A percentile compares a stretch with the other conserved stretches of the same genome.
Conservation (phyloP, 2,329 filamentous ascomycete species). For the Beauveria australis region DNA sequence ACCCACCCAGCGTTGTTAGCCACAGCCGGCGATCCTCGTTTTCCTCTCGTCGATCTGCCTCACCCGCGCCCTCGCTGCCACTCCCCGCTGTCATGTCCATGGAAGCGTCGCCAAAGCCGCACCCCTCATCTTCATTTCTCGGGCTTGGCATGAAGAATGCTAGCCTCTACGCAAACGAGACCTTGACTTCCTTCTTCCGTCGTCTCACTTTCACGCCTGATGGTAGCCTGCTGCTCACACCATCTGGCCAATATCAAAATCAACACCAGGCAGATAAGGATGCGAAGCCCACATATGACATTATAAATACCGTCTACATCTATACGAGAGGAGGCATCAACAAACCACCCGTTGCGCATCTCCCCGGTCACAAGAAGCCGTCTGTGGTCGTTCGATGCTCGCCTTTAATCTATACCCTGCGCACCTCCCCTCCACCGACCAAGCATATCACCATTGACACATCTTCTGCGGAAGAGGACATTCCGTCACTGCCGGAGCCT, state of each 20-base stretch:
- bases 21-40: constrained; percentile 95
- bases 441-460: constrained; percentile 94
- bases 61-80: constrained; percentile 87
- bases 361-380: constrained; percentile 96
- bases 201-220: constrained; percentile 91
- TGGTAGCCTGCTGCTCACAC: constrained; percentile 86
- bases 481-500: constrained; percentile 77
- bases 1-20: constrained; percentile 79
- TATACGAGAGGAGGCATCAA: constrained; percentile 95
- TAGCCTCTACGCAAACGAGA: constrained; percentile 92
- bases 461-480: constrained; percentile 74
- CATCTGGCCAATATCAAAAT: constrained; percentile 89
- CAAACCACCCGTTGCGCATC: constrained; percentile 87
- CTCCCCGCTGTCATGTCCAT: constrained; percentile 92
- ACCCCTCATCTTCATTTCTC: constrained; percentile 41
- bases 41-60: constrained; percentile 77
- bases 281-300: constrained; percentile 68
- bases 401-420: constrained; percentile 75
- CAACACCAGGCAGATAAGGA: constrained; percentile 59
- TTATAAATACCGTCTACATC: constrained; percentile 96
- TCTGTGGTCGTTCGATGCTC: constrained; percentile 95
- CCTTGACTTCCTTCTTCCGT: constrained; percentile 92
- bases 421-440: constrained; percentile 59
- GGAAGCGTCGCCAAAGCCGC: constrained; percentile 78
- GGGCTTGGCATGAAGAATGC: constrained; percentile 69